phyloP scores from a whole-genome alignment of 2,329 filamentous ascomycete species.

The Stagonosporopsis chrysanthemi region DNA sequence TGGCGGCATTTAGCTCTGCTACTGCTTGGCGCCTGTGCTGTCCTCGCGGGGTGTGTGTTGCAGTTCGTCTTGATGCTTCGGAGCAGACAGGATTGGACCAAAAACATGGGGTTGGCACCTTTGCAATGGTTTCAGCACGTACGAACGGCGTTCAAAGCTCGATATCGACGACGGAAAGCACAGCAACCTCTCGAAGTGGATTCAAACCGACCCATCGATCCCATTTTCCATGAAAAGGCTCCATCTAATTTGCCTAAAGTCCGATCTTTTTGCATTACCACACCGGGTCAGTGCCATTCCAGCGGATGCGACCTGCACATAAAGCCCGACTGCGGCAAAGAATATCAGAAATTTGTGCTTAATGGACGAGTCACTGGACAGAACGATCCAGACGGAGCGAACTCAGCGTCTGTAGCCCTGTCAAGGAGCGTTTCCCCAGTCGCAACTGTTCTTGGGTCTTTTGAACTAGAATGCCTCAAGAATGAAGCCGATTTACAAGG shows the following conservation, averaged over 20 bases:
- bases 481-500: neutral
- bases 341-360: neutral
- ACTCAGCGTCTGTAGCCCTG: neutral
- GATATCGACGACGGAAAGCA: neutral
- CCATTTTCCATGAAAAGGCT: neutral
- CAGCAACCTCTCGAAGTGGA: neutral
- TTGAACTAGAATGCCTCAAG: neutral
- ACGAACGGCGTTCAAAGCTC: neutral
- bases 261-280: neutral
- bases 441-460: neutral
- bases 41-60: neutral
- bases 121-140: neutral
- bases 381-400: neutral
- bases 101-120: neutral
- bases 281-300: neutral
- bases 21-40: neutral
- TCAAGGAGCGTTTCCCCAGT: neutral
- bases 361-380: neutral
- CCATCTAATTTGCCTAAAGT: neutral
- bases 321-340: neutral
- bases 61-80: neutral
- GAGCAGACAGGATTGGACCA: neutral
- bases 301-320: neutral
- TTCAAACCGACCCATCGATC: neutral
- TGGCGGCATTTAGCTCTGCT: neutral